Evolutionary conservation across 345 rosid species (phyloP).

Genomic region (Rhizophora mangle): DNA sequence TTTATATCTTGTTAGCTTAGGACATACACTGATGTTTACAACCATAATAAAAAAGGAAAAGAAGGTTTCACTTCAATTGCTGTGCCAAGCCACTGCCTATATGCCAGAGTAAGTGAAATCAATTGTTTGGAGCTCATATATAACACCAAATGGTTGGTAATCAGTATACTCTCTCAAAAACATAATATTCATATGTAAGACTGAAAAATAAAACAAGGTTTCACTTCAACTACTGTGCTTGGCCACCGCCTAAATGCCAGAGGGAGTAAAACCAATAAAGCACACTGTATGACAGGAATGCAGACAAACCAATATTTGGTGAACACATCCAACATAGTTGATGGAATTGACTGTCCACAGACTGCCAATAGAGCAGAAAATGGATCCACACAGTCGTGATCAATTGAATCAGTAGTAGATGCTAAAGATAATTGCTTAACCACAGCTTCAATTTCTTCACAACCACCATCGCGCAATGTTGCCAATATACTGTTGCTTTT

Average conservation of each 20-base stretch:
- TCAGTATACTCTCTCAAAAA: no score
- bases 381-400: slow-evolving; percentile 44
- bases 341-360: slow-evolving; percentile 65
- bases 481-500: slow-evolving; percentile 12
- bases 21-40: not conserved
- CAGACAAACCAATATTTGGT: slow-evolving; percentile 70
- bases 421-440: slow-evolving; percentile 66
- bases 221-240: not conserved
- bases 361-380: slow-evolving; percentile 58
- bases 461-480: slow-evolving; percentile 16
- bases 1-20: slow-evolving; percentile 18
- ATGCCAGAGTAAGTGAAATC: no score
- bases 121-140: no score
- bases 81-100: no score
- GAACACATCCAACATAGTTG: slow-evolving; percentile 57
- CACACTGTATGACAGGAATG: not conserved
- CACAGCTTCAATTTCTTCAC: slow-evolving; percentile 53
- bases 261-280: not conserved
- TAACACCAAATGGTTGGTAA: no score
- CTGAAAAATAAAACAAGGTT: no score
- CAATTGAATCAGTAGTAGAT: slow-evolving; percentile 41
- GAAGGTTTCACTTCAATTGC: no score
- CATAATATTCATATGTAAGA: no score
- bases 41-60: no score
- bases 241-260: not conserved